Evolutionary conservation across 177 flowering plant species (phyloP).

Genomic region (Vitis hybrid): DNA sequence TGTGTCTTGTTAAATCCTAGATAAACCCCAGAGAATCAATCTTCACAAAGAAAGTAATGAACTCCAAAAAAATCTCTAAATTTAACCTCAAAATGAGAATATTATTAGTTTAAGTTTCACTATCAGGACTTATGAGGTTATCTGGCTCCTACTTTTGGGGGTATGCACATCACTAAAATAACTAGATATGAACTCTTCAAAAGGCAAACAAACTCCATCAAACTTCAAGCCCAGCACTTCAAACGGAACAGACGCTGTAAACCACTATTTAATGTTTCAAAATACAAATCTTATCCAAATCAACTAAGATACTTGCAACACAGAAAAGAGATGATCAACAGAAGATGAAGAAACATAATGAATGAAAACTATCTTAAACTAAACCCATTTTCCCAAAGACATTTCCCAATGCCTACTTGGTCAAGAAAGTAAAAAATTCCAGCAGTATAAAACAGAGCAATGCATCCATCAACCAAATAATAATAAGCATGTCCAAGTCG

Average conservation of each 20-base stretch:
- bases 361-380: too few species aligned
- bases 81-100: background rate
- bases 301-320: too few species aligned
- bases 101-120: background rate
- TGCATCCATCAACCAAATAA: too few species aligned
- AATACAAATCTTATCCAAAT: too few species aligned
- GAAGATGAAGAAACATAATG: too few species aligned
- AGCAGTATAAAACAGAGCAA: too few species aligned
- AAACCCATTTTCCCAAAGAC: too few species aligned
- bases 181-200: background rate
- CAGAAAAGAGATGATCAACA: too few species aligned
- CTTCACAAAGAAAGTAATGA: slow-evolving; percentile 3
- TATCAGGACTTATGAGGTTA: background rate
- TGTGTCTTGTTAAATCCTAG: slow-evolving; percentile 24
- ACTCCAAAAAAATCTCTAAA: background rate
- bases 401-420: too few species aligned
- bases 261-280: background rate
- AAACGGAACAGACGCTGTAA: background rate
- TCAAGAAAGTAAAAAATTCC: too few species aligned
- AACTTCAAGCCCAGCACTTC: background rate
- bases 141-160: background rate
- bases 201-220: background rate
- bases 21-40: slow-evolving; percentile 14
- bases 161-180: background rate
- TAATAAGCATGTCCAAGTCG: too few species aligned